Percentiles rank a stretch among this genome's conserved stretches.
Conservation (phyloP, 257 asterid species). For the Thymus quinquecostatus region DNA sequence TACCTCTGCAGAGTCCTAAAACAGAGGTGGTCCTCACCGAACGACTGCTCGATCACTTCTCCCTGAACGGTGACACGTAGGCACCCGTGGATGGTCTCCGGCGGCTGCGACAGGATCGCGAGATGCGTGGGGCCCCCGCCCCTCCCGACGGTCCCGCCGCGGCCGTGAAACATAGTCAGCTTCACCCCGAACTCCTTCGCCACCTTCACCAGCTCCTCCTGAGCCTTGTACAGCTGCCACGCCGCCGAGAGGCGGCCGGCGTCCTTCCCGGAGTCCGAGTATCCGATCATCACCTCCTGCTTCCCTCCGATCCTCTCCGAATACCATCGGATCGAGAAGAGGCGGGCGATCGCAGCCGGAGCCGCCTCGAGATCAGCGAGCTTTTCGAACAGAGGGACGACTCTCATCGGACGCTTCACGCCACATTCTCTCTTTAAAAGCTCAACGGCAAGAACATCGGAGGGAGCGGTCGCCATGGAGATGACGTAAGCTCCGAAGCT, state of each 20-base stretch:
- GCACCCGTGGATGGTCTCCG: conserved; percentile 77
- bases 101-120: conserved; percentile 90
- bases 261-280: conserved; percentile 90
- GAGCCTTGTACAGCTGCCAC: conserved; percentile 83
- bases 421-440: conserved; percentile 74
- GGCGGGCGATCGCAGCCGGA: conserved; percentile 78
- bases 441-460: conserved; percentile 92
- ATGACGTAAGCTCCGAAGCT: conserved; percentile 81
- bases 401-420: conserved; percentile 66
- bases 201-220: conserved; percentile 82
- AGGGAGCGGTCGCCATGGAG: conserved; percentile 89
- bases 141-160: conserved; percentile 86
- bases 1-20: conserved; percentile 85
- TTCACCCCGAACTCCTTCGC: conserved; percentile 74
- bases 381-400: conserved; percentile 81
- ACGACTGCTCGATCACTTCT: conserved; percentile 82
- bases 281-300: conserved; percentile 93
- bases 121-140: conserved; percentile 97
- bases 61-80: conserved; percentile 94
- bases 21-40: conserved; percentile 86
- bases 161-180: conserved; percentile 83
- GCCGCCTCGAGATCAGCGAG: conserved; percentile 83
- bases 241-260: conserved; percentile 95
- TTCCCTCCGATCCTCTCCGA: conserved; percentile 64
- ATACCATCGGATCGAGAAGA: conserved; percentile 85